Evolutionary conservation across 768 basidiomycete species (phyloP), one percentile per base, ranked within the genome.

Genomic region (Suillus subluteus): DNA sequence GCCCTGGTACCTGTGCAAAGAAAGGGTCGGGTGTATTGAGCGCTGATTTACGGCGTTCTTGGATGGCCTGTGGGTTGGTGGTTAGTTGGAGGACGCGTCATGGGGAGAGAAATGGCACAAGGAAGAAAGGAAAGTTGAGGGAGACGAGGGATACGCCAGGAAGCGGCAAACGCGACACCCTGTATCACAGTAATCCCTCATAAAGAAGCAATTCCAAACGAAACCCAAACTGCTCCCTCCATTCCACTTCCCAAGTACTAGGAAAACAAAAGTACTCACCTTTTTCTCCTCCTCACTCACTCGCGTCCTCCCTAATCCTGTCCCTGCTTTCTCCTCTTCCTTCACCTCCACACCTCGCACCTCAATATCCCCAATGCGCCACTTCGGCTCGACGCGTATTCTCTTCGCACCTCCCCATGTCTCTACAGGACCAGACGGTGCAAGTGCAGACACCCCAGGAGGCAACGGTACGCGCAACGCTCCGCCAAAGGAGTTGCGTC

Each of bases 11-110:
- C 23, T 84, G 83, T 26, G 82, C 85, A 74, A 85, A 88, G 72
- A 86, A 86, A 23, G 70, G 63, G 73, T 83, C 78, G 66, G 86
- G 73, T 68, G 81, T 77, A 4, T 76, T 79, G 46, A 89, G 73
- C 0, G 89, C 89, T 63, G 88, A 89, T 12, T 84, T 81, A 32
- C 89, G 78, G 11, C 90, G 83, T 63, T 89, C 88, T 68, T 84
- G 83, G 50, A 91, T 90, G 0, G 87, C 88, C 82, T 86, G 64
- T 37, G 46, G n/a, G 46, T 23, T 68, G 30, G 18, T 43, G 6
- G 1, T 43, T 43, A 43, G 41, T 21, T 30, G 26, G 41, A 43
- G 13, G 38, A 26, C 16, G 38, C 15, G 4, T 5, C 15, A 58
- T 23, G 4, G n/a, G n/a, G 7, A 40, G 23, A 40, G 23, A 40